phyloP scores from a whole-genome alignment of 1,139 yeast genomes.

The Taphrina wiesneri region DNA sequence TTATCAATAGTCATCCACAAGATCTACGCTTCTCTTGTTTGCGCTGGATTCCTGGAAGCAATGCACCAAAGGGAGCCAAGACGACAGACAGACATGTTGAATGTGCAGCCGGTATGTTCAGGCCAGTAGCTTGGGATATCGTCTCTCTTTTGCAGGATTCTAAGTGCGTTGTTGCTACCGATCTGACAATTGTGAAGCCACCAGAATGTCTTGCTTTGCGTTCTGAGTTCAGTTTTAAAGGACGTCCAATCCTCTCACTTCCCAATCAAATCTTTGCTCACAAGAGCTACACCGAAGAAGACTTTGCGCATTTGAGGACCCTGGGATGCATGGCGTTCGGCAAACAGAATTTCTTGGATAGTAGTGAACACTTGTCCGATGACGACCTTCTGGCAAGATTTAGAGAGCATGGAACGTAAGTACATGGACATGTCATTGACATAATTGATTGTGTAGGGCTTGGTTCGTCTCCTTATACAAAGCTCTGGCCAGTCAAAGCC shows the following conservation, averaged over 20 bases:
- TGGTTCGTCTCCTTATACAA: not conserved
- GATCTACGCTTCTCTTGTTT: not conserved
- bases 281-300: not conserved
- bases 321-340: not conserved
- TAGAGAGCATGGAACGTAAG: constrained; percentile 5
- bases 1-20: not conserved
- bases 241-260: not conserved
- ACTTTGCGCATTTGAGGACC: not conserved
- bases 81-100: not conserved
- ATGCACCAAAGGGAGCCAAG: not conserved
- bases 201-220: not conserved
- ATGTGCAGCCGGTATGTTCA: not conserved
- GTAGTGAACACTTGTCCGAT: not conserved
- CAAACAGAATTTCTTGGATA: not conserved
- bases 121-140: not conserved
- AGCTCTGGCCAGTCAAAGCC: not conserved
- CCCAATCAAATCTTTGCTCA: not conserved
- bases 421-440: no score
- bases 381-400: not conserved
- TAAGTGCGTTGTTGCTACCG: not conserved
- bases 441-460: not conserved
- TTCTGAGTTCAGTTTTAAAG: not conserved
- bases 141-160: not conserved
- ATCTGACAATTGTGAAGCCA: not conserved
- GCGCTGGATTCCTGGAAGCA: not conserved